A percentile compares a stretch with the other conserved stretches of the same genome.
Conservation (phyloP, 2,329 filamentous ascomycete species). For the Bipolaris sorokiniana region DNA sequence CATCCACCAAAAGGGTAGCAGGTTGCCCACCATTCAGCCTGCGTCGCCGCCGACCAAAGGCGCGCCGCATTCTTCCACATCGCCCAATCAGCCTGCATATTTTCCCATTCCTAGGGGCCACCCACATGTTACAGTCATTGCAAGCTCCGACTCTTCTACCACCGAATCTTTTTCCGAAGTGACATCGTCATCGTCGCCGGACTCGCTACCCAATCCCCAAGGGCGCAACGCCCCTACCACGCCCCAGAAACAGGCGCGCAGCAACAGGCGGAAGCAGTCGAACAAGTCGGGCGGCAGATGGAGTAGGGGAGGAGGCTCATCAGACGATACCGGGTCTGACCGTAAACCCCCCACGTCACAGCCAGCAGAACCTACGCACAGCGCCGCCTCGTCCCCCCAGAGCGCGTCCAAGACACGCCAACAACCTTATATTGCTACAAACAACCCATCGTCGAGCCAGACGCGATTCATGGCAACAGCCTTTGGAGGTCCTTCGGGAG, state of each 20-base stretch:
- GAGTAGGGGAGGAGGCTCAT: constrained; percentile 37
- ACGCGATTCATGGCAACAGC: constrained; percentile 47
- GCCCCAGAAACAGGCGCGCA: constrained; percentile 38
- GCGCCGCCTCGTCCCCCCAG: constrained; percentile 24
- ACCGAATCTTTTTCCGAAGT: constrained; percentile 35
- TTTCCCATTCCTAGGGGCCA: constrained; percentile 18
- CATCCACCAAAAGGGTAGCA: constrained; percentile 16
- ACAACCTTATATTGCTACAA: constrained; percentile 23
- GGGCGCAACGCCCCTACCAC: constrained; percentile 31
- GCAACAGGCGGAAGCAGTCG: constrained; percentile 36
- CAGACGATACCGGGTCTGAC: constrained; percentile 38
- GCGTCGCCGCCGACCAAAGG: constrained; percentile 37
- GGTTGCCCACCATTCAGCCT: constrained; percentile 38
- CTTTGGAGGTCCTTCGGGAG: constrained; percentile 47
- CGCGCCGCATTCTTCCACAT: constrained; percentile 27
- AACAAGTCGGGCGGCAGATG: constrained; percentile 35
- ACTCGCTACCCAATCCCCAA: constrained; percentile 35
- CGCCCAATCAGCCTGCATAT: constrained; percentile 21
- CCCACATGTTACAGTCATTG: constrained; percentile 38
- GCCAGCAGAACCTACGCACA: constrained; percentile 24
- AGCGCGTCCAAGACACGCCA: constrained; percentile 26
- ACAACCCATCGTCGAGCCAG: constrained; percentile 24
- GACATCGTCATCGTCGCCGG: constrained; percentile 41
- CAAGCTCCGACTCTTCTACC: constrained; percentile 34
- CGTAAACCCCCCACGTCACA: constrained; percentile 31